phyloP scores from a whole-genome alignment of 768 basidiomycete species.

The Naganishia onofrii region DNA sequence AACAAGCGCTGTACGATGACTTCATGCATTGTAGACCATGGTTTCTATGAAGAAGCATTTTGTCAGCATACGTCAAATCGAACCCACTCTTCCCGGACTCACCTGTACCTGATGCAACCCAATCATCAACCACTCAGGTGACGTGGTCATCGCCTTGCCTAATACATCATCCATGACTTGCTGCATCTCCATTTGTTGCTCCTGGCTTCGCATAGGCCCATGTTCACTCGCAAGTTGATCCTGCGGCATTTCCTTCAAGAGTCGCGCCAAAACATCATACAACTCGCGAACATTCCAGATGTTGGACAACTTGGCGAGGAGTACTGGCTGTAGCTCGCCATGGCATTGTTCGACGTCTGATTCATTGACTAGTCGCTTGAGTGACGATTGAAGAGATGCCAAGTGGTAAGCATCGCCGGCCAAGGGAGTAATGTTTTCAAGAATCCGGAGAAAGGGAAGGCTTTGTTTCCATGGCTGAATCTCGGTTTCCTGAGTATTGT shows the following conservation, averaged over 20 bases:
- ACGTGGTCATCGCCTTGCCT: conserved; percentile 71
- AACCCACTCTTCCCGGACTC: conserved; percentile 50
- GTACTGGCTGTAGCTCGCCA: conserved; percentile 86
- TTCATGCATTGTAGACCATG: conserved; percentile 82
- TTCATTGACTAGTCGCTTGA: conserved; percentile 72
- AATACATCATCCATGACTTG: conserved; percentile 65
- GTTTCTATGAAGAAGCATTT: conserved; percentile 55
- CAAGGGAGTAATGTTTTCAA: conserved; percentile 82
- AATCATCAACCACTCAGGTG: conserved; percentile 90
- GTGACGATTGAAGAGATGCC: conserved; percentile 70
- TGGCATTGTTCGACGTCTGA: conserved; percentile 81
- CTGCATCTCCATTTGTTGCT: conserved; percentile 37
- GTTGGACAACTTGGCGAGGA: conserved; percentile 82
- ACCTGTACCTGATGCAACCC: conserved; percentile 87
- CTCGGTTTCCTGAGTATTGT: conserved; percentile 72
- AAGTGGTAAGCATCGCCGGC: conserved; percentile 91
- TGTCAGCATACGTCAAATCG: conserved; percentile 29
- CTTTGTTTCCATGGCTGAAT: conserved; percentile 68
- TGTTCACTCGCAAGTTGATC: background rate
- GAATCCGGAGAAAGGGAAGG: conserved; percentile 75
- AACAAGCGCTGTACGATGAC: conserved; percentile 83
- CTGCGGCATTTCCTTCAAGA: conserved; percentile 43
- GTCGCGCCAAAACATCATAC: conserved; percentile 78
- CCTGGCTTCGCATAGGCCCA: background rate
- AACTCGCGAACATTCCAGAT: conserved; percentile 94